Base-by-base conservation (phyloP, 2,329 filamentous ascomycete genomes). In the Calonectria naviculata region DNA sequence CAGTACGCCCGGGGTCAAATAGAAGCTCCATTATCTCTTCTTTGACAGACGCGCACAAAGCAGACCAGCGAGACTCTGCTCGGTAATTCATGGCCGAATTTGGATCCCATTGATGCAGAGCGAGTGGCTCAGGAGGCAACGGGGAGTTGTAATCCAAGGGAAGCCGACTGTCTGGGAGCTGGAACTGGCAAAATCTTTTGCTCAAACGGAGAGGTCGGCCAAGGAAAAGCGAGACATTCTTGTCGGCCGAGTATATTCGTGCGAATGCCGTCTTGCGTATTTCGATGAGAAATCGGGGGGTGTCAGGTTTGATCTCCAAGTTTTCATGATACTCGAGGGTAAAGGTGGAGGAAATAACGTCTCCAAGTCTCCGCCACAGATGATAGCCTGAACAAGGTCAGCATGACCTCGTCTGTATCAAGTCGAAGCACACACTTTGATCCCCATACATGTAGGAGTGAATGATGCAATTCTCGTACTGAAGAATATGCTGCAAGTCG, bases 251-350 rank as follows among this genome's bases (percentile, higher is more conserved):
- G 67, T 86, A 88, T 8, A 81, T 80, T 2, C 82, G 80, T 7
- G 82, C 83, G 70, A 87, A 87, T 6, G 81, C 83, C 3, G 79
- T 77, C 66, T 80, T 80, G 24, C 85, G 79, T 66, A 87, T 80
- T 56, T 86, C 80, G 1, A 75, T 77, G 2, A 87, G 75, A 24
- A 86, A 87, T 3, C 76, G 75, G 1, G 85, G 83, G 13, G 76
- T 78, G 12, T 76, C 72, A 10, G 68, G 65, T n/a, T 75, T 26
- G 13, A 29, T 26, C 10, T 71, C 70, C 2, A 61, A 44, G 26
- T 84, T 80, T 64, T 87, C 81, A 70, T 88, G 87, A 26, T 87
- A 82, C 7, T 86, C 86, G 6, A 87, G 81, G 13, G 86, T 85
- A 70, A 85, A 87, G 1, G 87, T 77, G 1, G 86, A 86, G 38